Base-by-base conservation (phyloP, 2,329 filamentous ascomycete genomes). In the Apiospora phragmitis region DNA sequence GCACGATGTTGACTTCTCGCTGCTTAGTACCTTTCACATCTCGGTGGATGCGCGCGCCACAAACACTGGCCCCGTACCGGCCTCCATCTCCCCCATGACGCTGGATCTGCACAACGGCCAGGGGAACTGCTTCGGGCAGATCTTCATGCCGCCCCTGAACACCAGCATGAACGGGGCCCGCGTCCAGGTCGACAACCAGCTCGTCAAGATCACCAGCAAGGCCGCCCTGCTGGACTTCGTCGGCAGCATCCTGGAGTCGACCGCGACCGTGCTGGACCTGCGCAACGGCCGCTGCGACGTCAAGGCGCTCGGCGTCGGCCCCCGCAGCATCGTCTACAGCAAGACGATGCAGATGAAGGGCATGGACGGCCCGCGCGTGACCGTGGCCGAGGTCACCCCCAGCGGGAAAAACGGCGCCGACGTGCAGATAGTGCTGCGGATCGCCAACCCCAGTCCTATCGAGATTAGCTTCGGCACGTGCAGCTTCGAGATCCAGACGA, bases 391-490 rank as follows among this genome's bases (percentile, higher is more conserved):
- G 21, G 74, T 70, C 14, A 51, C 14, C 7, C 24, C 71, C 24
- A 24, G 41, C 29, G 16, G 45, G 1, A 59, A 69, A 68, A 67
- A 43, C 45, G 41, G 55, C 41, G 62, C 32, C 14, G 67, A 42
- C 12, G 38, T 9, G n/a, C 6, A 75, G 43, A 51, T 69, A 8
- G 55, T 42, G 1, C 41, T 79, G 21, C 68, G 65, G 45, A 69
- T 77, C 8, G 9, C 12, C 35, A 79, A 79, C 68, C 76, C 76
- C 12, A 75, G 73, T 41, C 76, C 76, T 1, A 67, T 79, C 9
- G 75, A 78, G 70, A 71, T 78, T 38, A 75, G 72, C 71, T 76
- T 79, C 71, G 76, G 77, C 24, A 70, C 59, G 4, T 78, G 76
- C 72, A 70, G 41, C 5, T 76, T 79, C 72, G 75, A 77, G 67